phyloP scores from a whole-genome alignment of 345 rosid species.

The Lagerstroemia speciosa region DNA sequence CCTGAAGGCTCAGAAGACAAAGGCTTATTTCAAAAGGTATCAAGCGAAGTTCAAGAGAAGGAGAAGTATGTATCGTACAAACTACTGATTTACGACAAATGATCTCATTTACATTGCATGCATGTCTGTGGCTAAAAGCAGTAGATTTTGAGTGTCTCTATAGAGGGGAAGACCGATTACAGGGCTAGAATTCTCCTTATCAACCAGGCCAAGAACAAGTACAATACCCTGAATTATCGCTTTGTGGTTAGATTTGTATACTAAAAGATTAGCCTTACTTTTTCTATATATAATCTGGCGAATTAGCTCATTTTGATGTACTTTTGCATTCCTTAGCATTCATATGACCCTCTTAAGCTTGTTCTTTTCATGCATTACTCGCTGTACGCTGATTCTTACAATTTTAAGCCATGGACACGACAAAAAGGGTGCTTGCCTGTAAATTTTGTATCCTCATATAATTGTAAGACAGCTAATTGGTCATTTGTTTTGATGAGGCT shows the following conservation, averaged over 20 bases:
- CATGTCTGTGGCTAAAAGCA: not conserved
- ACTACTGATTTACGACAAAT: not conserved
- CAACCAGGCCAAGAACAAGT: slow-evolving; percentile 79
- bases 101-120: too few relatives aligned
- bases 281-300: not conserved
- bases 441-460: too few relatives aligned
- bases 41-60: slow-evolving; percentile 73
- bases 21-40: slow-evolving; percentile 60
- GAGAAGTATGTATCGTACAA: slow-evolving; percentile 31
- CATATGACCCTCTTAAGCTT: not conserved
- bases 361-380: not conserved
- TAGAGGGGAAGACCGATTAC: slow-evolving; percentile 86
- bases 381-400: too few relatives aligned
- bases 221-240: slow-evolving; percentile 69
- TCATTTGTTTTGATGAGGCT: too few relatives aligned
- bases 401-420: too few relatives aligned
- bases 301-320: not conserved
- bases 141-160: not conserved
- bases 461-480: too few relatives aligned
- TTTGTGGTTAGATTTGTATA: slow-evolving; percentile 77
- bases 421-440: too few relatives aligned
- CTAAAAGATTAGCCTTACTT: slow-evolving; percentile 5
- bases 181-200: slow-evolving; percentile 67
- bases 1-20: slow-evolving; percentile 50
- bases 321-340: too few relatives aligned